Evolutionary conservation across 1,139 yeast species (phyloP).

Genomic region (Pichia norvegensis): DNA sequence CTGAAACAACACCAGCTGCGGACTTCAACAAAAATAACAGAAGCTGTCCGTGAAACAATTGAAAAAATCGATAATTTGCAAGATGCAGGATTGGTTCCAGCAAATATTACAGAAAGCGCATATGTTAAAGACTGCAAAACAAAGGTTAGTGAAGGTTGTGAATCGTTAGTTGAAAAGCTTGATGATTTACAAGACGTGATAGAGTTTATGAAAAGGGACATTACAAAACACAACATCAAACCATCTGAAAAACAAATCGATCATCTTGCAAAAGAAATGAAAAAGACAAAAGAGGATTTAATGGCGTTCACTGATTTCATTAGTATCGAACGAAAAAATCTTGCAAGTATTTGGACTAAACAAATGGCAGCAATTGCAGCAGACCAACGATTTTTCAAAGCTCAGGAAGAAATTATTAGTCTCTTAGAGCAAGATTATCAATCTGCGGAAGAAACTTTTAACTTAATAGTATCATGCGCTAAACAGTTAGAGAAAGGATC

Average conservation of each 20-base stretch:
- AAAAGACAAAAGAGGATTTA: conserved; percentile 47
- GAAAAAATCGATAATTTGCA: conserved; percentile 43
- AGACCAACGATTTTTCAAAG: conserved; percentile 84
- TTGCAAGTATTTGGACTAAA: conserved; percentile 91
- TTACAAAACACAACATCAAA: conserved; percentile 84
- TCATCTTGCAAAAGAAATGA: conserved; percentile 57
- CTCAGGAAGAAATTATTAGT: conserved; percentile 77
- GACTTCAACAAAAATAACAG: conserved; percentile 38
- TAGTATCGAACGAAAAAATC: conserved; percentile 62
- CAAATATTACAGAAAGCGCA: conserved; percentile 45
- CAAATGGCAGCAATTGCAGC: conserved; percentile 87
- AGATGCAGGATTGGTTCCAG: conserved; percentile 36
- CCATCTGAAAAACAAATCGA: conserved; percentile 70
- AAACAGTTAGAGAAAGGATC: conserved; percentile 60
- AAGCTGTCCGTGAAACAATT: conserved; percentile 39
- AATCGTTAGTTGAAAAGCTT: conserved; percentile 62
- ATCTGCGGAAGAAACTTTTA: conserved; percentile 74
- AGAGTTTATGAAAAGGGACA: conserved; percentile 86
- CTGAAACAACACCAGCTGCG: conserved; percentile 43
- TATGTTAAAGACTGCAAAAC: conserved; percentile 75
- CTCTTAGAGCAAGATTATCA: conserved; percentile 77
- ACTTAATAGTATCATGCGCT: conserved; percentile 73
- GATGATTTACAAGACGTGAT: conserved; percentile 90
- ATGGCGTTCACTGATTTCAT: conserved; percentile 55
- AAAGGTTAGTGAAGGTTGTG: conserved; percentile 72